These are phyloP conservation scores for Bjerkandera adusta DNA, from an alignment of 1,284 basidiomycete species.

Conservation along the genomic window DNA sequence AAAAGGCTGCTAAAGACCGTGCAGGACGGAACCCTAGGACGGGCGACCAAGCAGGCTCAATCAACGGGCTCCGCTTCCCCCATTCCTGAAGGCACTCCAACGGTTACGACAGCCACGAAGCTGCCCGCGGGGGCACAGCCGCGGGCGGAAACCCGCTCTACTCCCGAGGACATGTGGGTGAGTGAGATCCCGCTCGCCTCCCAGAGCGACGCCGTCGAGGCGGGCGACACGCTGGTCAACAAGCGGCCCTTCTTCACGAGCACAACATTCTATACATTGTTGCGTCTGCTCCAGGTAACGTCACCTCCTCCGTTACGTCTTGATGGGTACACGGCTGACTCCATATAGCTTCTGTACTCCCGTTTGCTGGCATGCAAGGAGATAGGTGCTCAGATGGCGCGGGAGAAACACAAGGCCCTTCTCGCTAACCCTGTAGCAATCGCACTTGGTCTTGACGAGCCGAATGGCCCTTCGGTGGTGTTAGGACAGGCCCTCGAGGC, in stretches of 20 bases:
- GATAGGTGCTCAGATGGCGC: slow-evolving; percentile 66
- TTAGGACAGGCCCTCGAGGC: slow-evolving; percentile 62
- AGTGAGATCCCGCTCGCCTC: slow-evolving; percentile 34
- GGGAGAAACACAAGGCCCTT: slow-evolving; percentile 55
- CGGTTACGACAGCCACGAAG: slow-evolving; percentile 1
- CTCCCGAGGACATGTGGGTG: slow-evolving; percentile 57
- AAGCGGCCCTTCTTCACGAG: slow-evolving; percentile 83
- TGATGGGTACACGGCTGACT: slow-evolving; percentile 12
- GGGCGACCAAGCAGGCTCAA: slow-evolving; percentile 19
- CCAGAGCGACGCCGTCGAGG: slow-evolving; percentile 22
- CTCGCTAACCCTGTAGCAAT: slow-evolving; percentile 71
- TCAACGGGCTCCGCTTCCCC: slow-evolving; percentile 27
- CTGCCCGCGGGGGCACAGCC: slow-evolving; percentile 7
- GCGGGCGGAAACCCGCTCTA: slow-evolving; percentile 23
- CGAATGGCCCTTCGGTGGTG: slow-evolving; percentile 68
- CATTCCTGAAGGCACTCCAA: slow-evolving; percentile 17
- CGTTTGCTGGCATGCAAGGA: slow-evolving; percentile 87
- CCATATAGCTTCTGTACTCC: slow-evolving; percentile 83
- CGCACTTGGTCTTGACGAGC: slow-evolving; percentile 72
- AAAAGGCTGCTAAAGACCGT: slow-evolving; percentile 76
- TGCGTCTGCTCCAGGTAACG: slow-evolving; percentile 85
- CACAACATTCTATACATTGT: slow-evolving; percentile 88
- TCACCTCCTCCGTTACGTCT: slow-evolving; percentile 9
- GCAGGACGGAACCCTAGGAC: slow-evolving; percentile 45
- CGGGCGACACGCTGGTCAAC: slow-evolving; percentile 33